phyloP scores from a whole-genome alignment of 164 flowering plant genomes.

The Buxus sempervirens region DNA sequence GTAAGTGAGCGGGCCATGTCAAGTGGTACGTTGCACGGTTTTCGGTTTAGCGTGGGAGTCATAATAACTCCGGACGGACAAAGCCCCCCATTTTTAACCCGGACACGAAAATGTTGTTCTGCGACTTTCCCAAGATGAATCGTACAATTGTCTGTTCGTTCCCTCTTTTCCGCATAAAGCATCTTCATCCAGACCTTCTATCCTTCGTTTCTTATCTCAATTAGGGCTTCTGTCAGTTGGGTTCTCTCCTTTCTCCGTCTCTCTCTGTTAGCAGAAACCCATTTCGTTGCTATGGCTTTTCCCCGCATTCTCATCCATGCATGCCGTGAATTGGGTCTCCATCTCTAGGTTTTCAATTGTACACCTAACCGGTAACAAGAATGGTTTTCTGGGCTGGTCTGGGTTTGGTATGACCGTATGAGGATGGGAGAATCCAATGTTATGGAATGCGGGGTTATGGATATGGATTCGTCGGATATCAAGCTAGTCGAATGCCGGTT shows the following conservation, averaged over 20 bases:
- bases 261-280: neutral
- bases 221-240: neutral
- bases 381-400: conserved; percentile 21
- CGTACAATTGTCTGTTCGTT: conserved; percentile 8
- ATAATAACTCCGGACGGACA: too few species aligned
- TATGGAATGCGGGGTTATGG: conserved; percentile 15
- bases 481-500: conserved; percentile 38
- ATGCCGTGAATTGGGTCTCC: neutral
- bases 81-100: too few species aligned
- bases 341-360: conserved; percentile 5
- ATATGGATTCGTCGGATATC: conserved; percentile 7
- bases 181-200: neutral
- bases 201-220: neutral
- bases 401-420: conserved; percentile 28
- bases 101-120: too few species aligned
- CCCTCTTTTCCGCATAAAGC: neutral
- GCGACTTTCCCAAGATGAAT: neutral
- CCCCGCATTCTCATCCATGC: neutral
- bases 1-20: too few species aligned
- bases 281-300: neutral
- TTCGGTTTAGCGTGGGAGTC: too few species aligned
- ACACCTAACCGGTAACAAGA: neutral
- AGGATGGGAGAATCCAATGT: conserved; percentile 4
- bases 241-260: too few species aligned
- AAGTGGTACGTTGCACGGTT: too few species aligned